Conservation (phyloP, 148 eudicot genomes). For the Polygonum maritimum region DNA sequence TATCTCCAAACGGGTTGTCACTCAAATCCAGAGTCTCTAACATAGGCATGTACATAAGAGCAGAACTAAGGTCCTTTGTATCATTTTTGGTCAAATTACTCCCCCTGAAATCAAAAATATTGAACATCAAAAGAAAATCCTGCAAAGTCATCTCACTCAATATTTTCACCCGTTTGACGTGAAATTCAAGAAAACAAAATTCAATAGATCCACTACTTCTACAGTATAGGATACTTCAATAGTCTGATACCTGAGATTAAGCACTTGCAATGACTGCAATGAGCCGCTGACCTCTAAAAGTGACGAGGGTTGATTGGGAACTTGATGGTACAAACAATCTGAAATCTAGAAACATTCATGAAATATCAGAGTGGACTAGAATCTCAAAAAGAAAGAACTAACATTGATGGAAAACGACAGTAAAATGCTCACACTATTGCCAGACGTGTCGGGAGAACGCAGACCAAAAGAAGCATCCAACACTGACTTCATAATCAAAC, state of each 20-base stretch:
- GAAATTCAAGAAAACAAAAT: not conserved
- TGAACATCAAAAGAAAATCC: not conserved
- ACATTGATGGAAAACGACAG: slow-evolving; percentile 2
- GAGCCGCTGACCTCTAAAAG: slow-evolving; percentile 32
- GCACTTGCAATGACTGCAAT: slow-evolving; percentile 52
- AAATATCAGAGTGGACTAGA: slow-evolving; percentile 4
- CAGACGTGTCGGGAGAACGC: slow-evolving; percentile 59
- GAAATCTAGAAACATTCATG: slow-evolving; percentile 44
- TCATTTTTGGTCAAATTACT: slow-evolving; percentile 51
- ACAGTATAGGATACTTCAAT: not conserved
- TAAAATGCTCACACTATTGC: slow-evolving; percentile 57
- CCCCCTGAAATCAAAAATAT: slow-evolving; percentile 35
- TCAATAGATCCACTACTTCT: not conserved
- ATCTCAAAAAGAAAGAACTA: slow-evolving; percentile 1
- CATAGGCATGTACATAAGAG: slow-evolving; percentile 58
- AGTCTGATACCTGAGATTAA: slow-evolving; percentile 60
- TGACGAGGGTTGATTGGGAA: slow-evolving; percentile 18
- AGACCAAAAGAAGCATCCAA: slow-evolving; percentile 50
- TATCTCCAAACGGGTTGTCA: slow-evolving; percentile 74
- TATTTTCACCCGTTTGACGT: not conserved
- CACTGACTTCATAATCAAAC: slow-evolving; percentile 41
- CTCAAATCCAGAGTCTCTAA: slow-evolving; percentile 64
- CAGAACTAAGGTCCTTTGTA: slow-evolving; percentile 49
- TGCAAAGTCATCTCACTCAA: not conserved
- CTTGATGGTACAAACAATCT: slow-evolving; percentile 55